Evolutionary conservation across 2,329 filamentous ascomycete species (phyloP).

Genomic region (Xylariaceae sp.): DNA sequence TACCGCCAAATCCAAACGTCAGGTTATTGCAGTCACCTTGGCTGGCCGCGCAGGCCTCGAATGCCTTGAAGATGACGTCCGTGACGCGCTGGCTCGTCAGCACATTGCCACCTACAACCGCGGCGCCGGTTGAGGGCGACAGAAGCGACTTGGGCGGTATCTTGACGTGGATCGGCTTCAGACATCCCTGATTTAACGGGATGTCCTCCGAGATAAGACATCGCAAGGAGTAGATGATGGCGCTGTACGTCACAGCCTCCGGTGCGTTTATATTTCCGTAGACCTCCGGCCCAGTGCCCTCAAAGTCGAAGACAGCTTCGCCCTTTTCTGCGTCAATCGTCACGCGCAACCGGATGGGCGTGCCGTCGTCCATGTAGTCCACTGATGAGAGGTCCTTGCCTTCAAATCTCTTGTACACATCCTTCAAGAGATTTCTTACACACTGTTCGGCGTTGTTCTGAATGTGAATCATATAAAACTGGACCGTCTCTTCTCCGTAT

Average conservation of each 20-base stretch:
- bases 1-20: constrained; percentile 77
- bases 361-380: constrained; percentile 82
- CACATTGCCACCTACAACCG: constrained; percentile 80
- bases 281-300: constrained; percentile 75
- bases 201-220: constrained; percentile 79
- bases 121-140: constrained; percentile 73
- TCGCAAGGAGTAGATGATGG: constrained; percentile 80
- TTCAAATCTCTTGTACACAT: constrained; percentile 70
- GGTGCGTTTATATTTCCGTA: constrained; percentile 79
- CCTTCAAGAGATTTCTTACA: constrained; percentile 72
- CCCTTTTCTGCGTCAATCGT: constrained; percentile 75
- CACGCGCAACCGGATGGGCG: constrained; percentile 72
- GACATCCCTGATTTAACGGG: constrained; percentile 78
- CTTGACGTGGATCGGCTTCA: constrained; percentile 72
- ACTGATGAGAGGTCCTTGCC: constrained; percentile 71
- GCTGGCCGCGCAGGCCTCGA: constrained; percentile 74
- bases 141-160: constrained; percentile 74
- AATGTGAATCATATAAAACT: constrained; percentile 80
- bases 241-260: constrained; percentile 77
- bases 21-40: constrained; percentile 82
- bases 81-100: constrained; percentile 77
- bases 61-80: constrained; percentile 78
- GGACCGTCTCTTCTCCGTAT: constrained; percentile 75
- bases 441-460: constrained; percentile 76
- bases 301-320: constrained; percentile 77